Evolutionary conservation across 352 stramenopile species (phyloP).

Genomic region (Achlya hypogyna): DNA sequence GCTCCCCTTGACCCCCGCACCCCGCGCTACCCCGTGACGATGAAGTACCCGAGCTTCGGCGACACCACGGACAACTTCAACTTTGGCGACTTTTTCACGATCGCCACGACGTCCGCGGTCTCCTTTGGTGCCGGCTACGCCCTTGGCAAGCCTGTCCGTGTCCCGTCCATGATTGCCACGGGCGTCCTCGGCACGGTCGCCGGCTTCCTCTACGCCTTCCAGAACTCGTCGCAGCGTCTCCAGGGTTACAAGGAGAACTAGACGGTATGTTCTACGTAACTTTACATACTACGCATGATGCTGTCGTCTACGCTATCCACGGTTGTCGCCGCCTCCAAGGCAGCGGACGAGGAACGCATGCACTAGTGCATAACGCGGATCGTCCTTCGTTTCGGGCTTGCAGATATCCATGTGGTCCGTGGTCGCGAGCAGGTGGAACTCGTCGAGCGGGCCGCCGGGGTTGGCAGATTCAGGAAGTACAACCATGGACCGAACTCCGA

Average conservation of each 20-base stretch:
- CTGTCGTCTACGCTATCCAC: not conserved
- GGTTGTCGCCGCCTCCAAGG: not conserved
- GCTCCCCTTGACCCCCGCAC: constrained; percentile 42
- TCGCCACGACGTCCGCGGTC: constrained; percentile 39
- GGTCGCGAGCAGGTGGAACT: constrained; percentile 50
- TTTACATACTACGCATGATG: not conserved
- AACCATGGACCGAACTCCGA: constrained; percentile 64
- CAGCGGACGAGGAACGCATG: constrained; percentile 12
- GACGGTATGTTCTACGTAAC: not conserved
- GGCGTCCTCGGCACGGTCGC: constrained; percentile 63
- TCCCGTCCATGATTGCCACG: constrained; percentile 65
- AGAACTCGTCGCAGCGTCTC: constrained; percentile 74
- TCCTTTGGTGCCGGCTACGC: constrained; percentile 73
- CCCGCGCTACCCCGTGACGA: constrained; percentile 67
- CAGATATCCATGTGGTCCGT: constrained; percentile 84
- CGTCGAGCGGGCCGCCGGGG: constrained; percentile 35
- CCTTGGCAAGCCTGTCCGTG: constrained; percentile 38
- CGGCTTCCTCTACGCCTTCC: constrained; percentile 69
- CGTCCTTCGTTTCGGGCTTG: constrained; percentile 56
- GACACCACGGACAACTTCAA: constrained; percentile 67
- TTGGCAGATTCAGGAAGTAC: constrained; percentile 69
- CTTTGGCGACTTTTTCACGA: constrained; percentile 52
- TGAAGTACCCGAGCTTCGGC: constrained; percentile 64
- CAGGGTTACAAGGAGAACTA: constrained; percentile 45
- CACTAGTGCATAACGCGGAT: constrained; percentile 46